A percentile compares a stretch with the other conserved stretches of the same genome.
Conservation (phyloP, 2,329 filamentous ascomycete species). For the Colletotrichum sp. region DNA sequence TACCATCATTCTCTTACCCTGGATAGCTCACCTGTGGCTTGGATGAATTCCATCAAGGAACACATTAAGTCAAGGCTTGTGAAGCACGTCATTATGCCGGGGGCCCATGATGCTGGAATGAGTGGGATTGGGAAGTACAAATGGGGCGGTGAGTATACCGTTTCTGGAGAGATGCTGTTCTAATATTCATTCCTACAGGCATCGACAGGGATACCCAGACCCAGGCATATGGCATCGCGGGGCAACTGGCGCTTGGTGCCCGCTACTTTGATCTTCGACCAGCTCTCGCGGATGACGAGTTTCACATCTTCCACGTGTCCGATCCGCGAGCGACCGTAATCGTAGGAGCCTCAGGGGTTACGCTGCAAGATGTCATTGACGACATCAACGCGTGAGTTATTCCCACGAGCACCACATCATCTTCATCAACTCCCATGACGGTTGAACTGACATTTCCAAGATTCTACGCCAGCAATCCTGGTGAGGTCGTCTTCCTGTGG, state of each 20-base stretch:
- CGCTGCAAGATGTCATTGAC: background rate
- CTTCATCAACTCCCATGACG: accelerated
- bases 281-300: constrained; percentile 29
- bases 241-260: constrained; percentile 49
- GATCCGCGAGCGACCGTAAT: background rate
- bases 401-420: accelerated
- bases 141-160: background rate
- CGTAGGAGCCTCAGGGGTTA: background rate
- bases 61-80: constrained; percentile 42
- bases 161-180: background rate
- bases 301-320: background rate
- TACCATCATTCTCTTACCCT: constrained; percentile 34
- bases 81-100: constrained; percentile 51
- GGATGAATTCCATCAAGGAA: constrained; percentile 37
- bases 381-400: background rate
- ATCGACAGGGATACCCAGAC: constrained; percentile 48
- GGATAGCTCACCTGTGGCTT: constrained; percentile 27
- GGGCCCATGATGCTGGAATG: constrained; percentile 56
- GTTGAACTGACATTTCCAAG: background rate
- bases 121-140: constrained; percentile 31
- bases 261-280: constrained; percentile 54
- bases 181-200: constrained; percentile 31
- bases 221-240: constrained; percentile 48
- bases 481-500: background rate
- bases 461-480: background rate